phyloP scores from a whole-genome alignment of 2,329 filamentous ascomycete genomes.

The Colletotrichum tropicale region DNA sequence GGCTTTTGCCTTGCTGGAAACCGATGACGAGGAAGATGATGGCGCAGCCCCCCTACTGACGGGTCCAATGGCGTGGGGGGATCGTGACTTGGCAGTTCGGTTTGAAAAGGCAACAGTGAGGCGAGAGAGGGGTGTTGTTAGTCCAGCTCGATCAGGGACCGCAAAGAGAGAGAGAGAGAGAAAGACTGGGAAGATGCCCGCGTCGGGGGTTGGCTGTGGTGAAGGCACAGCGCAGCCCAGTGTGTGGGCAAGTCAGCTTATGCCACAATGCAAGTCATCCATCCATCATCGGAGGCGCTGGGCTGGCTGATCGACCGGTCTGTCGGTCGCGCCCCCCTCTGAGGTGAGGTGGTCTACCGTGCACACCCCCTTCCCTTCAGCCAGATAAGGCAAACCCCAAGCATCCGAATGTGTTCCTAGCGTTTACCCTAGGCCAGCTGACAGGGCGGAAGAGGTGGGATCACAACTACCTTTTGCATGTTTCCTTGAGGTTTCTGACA shows the following conservation, averaged over 20 bases:
- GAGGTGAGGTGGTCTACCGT: background rate
- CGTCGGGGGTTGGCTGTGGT: background rate
- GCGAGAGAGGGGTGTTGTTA: background rate
- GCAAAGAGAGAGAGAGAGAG: background rate
- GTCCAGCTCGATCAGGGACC: background rate
- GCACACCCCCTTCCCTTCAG: background rate
- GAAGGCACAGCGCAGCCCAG: background rate
- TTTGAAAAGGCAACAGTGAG: background rate
- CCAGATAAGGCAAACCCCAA: background rate
- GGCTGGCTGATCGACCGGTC: background rate
- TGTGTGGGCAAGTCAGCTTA: slow-evolving; percentile 10
- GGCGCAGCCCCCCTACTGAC: background rate
- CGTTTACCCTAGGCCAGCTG: background rate
- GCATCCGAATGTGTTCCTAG: background rate
- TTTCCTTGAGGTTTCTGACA: background rate
- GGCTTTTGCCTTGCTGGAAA: background rate
- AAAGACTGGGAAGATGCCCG: background rate
- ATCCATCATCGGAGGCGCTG: background rate
- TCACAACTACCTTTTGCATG: background rate
- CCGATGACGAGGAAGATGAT: background rate
- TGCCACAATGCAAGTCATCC: slow-evolving; percentile 18
- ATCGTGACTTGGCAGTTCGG: background rate
- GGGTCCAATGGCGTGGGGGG: background rate
- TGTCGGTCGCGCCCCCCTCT: background rate
- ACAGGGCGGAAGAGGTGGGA: background rate